Percentiles rank a stretch among this genome's conserved stretches.
Evolutionary conservation across 2,329 filamentous ascomycete species (phyloP).

Genomic region (Tolypocladium amazonense): DNA sequence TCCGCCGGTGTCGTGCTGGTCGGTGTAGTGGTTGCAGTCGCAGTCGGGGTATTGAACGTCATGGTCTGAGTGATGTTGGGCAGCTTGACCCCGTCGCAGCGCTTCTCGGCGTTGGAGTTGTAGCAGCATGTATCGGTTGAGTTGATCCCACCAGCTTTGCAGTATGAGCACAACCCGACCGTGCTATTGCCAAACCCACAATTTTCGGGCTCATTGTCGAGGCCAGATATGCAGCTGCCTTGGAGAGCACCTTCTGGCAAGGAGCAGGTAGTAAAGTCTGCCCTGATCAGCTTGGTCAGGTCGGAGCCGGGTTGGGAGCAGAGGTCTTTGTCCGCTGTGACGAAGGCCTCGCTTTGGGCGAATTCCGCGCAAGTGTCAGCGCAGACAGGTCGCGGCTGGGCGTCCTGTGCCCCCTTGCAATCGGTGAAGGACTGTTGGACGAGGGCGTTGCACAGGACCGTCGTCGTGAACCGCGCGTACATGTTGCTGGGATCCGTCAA

Average conservation of each 20-base stretch:
- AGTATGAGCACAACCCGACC: conserved; percentile 78
- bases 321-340: conserved; percentile 62
- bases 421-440: conserved; percentile 72
- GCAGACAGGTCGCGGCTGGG: conserved; percentile 63
- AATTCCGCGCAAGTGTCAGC: conserved; percentile 81
- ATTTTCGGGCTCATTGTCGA: conserved; percentile 71
- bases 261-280: conserved; percentile 86
- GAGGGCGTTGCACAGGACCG: conserved; percentile 85
- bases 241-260: conserved; percentile 72
- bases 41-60: conserved; percentile 39
- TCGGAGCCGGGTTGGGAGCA: conserved; percentile 58
- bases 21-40: conserved; percentile 28
- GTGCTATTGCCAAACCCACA: conserved; percentile 72
- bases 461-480: conserved; percentile 90
- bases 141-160: conserved; percentile 71
- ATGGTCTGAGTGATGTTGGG: conserved; percentile 66
- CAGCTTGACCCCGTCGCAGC: conserved; percentile 67
- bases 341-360: conserved; percentile 79
- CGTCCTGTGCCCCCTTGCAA: conserved; percentile 55
- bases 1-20: conserved; percentile 8
- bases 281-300: conserved; percentile 68
- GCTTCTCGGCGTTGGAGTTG: conserved; percentile 61
- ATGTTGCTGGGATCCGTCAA: conserved; percentile 68
- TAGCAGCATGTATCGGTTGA: conserved; percentile 94
- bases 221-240: conserved; percentile 63